Conservation (phyloP, 306 rosid species). For the Sphenostylis stenocarpa region DNA sequence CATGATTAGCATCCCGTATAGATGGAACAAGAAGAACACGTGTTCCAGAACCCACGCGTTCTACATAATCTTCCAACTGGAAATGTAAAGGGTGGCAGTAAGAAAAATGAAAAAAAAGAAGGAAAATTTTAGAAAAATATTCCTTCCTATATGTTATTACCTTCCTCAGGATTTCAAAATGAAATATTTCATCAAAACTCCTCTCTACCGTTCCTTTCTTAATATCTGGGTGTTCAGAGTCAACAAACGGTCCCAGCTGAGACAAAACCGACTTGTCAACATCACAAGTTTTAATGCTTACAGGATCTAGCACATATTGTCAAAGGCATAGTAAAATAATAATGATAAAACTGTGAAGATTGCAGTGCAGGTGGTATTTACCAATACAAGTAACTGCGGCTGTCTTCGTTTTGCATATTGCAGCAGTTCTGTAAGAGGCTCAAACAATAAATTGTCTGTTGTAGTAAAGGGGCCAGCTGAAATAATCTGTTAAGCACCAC, state of each 20-base stretch:
- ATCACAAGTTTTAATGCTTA: constrained; percentile 16
- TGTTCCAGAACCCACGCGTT: constrained; percentile 63
- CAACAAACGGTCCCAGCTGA: constrained; percentile 95
- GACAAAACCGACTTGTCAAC: constrained; percentile 33
- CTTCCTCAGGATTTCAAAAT: constrained; percentile 65
- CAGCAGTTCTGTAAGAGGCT: constrained; percentile 79
- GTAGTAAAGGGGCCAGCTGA: constrained; percentile 97
- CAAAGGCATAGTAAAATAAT: constrained; percentile 17
- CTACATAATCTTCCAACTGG: constrained; percentile 81
- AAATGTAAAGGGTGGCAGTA: not conserved
- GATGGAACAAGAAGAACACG: constrained; percentile 86
- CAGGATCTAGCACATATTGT: constrained; percentile 10
- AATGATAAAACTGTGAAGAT: constrained; percentile 1
- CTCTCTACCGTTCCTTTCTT: constrained; percentile 72
- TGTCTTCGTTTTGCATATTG: constrained; percentile 78
- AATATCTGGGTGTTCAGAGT: constrained; percentile 84
- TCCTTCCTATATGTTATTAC: constrained; percentile 41
- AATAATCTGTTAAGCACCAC: constrained; percentile 63
- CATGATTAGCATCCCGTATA: constrained; percentile 83
- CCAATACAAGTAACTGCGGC: constrained; percentile 87
- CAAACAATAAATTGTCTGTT: constrained; percentile 82
- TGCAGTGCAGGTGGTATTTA: constrained; percentile 35
- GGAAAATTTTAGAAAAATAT: not conserved
- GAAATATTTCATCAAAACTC: constrained; percentile 83
- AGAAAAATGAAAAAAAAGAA: constrained; percentile 1